Evolutionary conservation across 768 basidiomycete genomes (phyloP).

Genomic region (Tulasnella sp.): DNA sequence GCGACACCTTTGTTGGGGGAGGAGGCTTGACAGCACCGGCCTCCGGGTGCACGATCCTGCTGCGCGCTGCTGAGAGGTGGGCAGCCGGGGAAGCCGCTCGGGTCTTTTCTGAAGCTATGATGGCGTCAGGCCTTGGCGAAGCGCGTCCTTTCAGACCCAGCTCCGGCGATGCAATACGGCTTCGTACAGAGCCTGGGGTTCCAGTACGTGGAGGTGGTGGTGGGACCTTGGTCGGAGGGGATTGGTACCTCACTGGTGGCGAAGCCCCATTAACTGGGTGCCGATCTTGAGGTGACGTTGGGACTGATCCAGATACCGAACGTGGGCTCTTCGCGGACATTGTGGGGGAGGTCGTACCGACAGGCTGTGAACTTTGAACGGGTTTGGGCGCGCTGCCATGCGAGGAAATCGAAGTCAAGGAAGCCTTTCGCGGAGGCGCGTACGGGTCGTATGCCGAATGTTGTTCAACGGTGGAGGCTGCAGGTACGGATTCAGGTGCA

Average conservation of each 20-base stretch:
- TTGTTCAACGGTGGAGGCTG: not conserved
- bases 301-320: not conserved
- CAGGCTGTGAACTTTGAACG: not conserved
- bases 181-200: conserved; percentile 24
- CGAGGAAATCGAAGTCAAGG: not conserved
- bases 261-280: not conserved
- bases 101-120: not conserved
- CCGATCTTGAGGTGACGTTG: not conserved
- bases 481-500: not conserved
- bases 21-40: not conserved
- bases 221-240: not conserved
- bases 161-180: conserved; percentile 20
- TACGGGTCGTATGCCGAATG: conserved; percentile 2
- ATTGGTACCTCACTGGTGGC: conserved; percentile 9
- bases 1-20: not conserved
- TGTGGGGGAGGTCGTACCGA: not conserved
- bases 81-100: conserved; percentile 15
- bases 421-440: not conserved
- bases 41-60: conserved; percentile 7
- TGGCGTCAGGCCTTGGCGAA: conserved; percentile 13
- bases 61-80: conserved; percentile 8
- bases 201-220: conserved; percentile 11
- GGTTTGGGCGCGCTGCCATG: conserved; percentile 1
- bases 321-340: not conserved
- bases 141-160: not conserved